phyloP scores from a whole-genome alignment of 257 asterid genomes.

The Ehretia macrophylla region DNA sequence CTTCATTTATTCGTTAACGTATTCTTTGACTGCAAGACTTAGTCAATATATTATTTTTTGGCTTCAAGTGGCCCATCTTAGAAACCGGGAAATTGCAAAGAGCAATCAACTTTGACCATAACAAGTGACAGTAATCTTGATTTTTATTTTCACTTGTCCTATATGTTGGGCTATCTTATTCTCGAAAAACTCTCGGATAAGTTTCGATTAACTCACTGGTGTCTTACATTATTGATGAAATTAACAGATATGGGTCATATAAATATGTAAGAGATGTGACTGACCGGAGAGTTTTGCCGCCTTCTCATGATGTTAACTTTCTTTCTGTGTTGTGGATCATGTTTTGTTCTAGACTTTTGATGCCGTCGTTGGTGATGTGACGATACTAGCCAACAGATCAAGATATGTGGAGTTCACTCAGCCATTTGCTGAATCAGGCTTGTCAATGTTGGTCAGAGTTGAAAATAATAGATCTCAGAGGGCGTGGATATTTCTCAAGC shows the following conservation, averaged over 20 bases:
- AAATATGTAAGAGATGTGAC: no score
- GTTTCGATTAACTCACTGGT: no score
- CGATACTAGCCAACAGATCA: constrained; percentile 2
- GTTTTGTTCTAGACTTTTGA: not conserved
- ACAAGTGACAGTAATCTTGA: not conserved
- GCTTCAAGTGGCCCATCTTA: not conserved
- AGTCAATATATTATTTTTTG: not conserved
- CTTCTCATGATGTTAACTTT: not conserved
- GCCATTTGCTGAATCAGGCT: constrained; percentile 20
- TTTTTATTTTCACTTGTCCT: no score
- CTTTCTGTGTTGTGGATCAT: not conserved
- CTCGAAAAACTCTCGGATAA: no score
- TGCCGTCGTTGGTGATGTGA: constrained; percentile 3
- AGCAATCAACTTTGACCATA: not conserved
- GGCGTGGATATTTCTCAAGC: constrained; percentile 33
- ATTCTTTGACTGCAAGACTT: not conserved
- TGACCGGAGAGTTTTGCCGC: no score
- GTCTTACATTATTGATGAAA: no score
- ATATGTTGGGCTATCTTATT: no score
- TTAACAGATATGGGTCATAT: no score
- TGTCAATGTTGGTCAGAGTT: constrained; percentile 34
- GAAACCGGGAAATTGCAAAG: not conserved
- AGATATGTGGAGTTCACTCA: constrained; percentile 5
- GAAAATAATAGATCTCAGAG: constrained; percentile 3
- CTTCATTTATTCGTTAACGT: no score